Evolutionary conservation across 129 eudicot species (phyloP).

Genomic region (Logfia minima): DNA sequence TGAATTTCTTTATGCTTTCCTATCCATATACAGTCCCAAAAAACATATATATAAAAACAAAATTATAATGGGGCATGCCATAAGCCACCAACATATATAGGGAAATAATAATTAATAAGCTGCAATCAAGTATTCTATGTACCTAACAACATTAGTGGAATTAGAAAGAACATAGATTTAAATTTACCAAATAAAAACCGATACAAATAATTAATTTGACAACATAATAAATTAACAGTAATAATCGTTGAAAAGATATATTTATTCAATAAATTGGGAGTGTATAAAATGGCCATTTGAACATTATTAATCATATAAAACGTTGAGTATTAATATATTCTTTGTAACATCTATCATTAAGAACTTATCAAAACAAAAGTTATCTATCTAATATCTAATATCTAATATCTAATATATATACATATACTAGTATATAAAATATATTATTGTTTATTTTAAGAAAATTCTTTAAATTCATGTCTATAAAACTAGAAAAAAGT

Average conservation of each 20-base stretch:
- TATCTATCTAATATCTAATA: too few species aligned
- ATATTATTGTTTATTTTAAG: too few species aligned
- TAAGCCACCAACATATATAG: slow-evolving; percentile 23
- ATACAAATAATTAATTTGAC: background rate
- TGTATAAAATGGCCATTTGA: too few species aligned
- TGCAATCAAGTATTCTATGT: background rate
- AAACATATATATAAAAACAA: background rate
- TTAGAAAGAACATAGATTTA: background rate
- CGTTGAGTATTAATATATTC: background rate
- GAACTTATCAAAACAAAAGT: too few species aligned
- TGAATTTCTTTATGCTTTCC: background rate
- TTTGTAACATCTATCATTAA: too few species aligned
- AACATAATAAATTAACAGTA: background rate
- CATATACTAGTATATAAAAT: too few species aligned
- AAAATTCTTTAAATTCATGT: too few species aligned
- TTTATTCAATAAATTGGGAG: too few species aligned
- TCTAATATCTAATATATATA: too few species aligned
- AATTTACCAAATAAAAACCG: background rate
- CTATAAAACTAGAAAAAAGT: too few species aligned
- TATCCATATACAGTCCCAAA: slow-evolving; percentile 8
- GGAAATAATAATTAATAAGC: background rate
- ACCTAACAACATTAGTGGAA: background rate
- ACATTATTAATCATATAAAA: too few species aligned
- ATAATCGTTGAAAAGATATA: too few species aligned
- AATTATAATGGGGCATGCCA: slow-evolving; percentile 24